A percentile compares a stretch with the other conserved stretches of the same genome.
Evolutionary conservation across 225 moss, liverwort and hornwort genomes (phyloP).

Genomic region (Pseudisothecium myosuroides): DNA sequence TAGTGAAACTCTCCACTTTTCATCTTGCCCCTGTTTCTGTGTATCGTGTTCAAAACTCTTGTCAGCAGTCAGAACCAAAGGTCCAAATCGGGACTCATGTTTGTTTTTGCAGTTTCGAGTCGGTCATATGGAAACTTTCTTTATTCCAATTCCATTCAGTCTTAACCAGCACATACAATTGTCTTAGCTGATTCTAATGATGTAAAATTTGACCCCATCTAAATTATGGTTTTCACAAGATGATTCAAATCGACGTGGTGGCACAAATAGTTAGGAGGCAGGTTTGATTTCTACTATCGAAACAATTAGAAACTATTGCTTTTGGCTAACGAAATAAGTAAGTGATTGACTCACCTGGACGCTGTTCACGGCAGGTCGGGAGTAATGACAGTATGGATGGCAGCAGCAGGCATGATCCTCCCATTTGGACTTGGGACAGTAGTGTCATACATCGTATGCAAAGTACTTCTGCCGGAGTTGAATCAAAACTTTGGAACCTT

Average conservation of each 20-base stretch:
- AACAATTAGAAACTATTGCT: neutral
- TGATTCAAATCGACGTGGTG: neutral
- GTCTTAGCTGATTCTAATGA: neutral
- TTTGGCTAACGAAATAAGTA: neutral
- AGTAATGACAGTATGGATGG: constrained; percentile 28
- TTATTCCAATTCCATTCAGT: neutral
- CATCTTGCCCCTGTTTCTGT: neutral
- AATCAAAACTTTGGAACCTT: constrained; percentile 27
- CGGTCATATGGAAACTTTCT: neutral
- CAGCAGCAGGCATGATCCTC: constrained; percentile 54
- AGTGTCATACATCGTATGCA: constrained; percentile 11
- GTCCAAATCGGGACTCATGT: neutral
- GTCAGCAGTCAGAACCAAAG: neutral
- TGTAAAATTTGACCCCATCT: neutral
- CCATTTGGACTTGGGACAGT: constrained; percentile 51
- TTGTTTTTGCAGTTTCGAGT: neutral
- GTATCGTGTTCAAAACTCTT: neutral
- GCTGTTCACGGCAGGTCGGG: constrained; percentile 32
- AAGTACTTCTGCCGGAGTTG: neutral
- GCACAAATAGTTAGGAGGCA: neutral
- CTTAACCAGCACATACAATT: no score
- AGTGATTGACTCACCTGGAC: neutral
- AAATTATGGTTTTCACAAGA: no score
- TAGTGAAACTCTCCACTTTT: neutral
- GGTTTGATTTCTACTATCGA: neutral